Conservation (phyloP, 2,329 filamentous ascomycete genomes). For the Mollisia scopiformis region DNA sequence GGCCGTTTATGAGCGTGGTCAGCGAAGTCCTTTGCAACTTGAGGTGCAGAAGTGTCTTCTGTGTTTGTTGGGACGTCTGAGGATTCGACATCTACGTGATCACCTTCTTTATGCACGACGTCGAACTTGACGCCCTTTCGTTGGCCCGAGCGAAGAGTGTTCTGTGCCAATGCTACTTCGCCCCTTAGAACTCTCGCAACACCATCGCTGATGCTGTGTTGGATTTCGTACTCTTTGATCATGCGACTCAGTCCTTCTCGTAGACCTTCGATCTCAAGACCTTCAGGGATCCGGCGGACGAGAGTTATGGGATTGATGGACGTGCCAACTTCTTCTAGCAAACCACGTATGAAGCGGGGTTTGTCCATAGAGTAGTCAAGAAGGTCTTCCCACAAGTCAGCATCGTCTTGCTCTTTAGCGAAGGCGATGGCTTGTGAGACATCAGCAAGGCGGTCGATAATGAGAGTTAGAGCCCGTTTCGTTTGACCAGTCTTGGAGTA, state of each 20-base stretch:
- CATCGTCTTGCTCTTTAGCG: constrained; percentile 89
- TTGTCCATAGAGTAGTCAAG: constrained; percentile 98
- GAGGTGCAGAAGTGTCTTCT: constrained; percentile 9
- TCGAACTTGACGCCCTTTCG: constrained; percentile 89
- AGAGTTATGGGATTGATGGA: constrained; percentile 91
- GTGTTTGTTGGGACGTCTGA: constrained; percentile 41
- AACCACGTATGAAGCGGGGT: constrained; percentile 86
- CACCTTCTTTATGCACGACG: constrained; percentile 53
- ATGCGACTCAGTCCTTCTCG: constrained; percentile 87
- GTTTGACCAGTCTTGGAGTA: constrained; percentile 95
- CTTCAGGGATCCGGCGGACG: constrained; percentile 87
- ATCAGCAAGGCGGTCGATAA: constrained; percentile 90
- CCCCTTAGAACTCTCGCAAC: constrained; percentile 85
- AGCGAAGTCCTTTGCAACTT: constrained; percentile 20
- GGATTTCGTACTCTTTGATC: constrained; percentile 94
- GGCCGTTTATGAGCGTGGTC: constrained; percentile 8
- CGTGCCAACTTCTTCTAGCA: constrained; percentile 93
- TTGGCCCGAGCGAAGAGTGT: constrained; percentile 76
- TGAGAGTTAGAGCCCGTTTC: constrained; percentile 87
- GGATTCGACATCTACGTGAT: constrained; percentile 47
- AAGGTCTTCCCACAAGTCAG: constrained; percentile 92
- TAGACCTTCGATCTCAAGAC: constrained; percentile 88
- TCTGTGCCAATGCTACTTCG: constrained; percentile 85
- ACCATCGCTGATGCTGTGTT: constrained; percentile 88
- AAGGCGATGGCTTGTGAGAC: constrained; percentile 93